Base-by-base conservation (phyloP, 495 filamentous ascomycete genomes). In the Trichoderma asperelloides region DNA sequence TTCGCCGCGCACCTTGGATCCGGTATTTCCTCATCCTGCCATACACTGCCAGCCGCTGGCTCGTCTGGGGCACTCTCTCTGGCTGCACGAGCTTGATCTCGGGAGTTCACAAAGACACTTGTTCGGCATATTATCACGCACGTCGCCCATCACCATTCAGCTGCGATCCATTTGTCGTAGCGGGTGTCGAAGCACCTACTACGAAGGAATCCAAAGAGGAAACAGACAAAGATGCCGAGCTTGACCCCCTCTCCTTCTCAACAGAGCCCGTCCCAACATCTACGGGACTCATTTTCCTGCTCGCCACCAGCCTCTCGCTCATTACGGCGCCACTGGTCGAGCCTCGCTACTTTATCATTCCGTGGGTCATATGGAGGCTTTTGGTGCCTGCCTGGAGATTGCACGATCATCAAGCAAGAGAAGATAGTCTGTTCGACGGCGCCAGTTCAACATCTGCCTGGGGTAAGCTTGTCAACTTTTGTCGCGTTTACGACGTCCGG, bases 291-390 rank as follows among this genome's bases (percentile, higher is more conserved):
- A 79, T 96, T 47, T 93, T 89, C 84, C 78, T 96, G 4, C 76
- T 85, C 13, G 80, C 94, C 0, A 91, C 91, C 0, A 69, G 87
- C 0, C 82, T 95, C 9, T 93, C 90, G 2, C 82, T 98, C 27
- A 74, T 96, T 57, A 92, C 92, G 0, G 93, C 96, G 0, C 92
- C 95, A 2, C 83, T 98, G 2, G 94, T 98, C 13, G 95, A 98
- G 72, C 93, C 93, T 2, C 84, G 95, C 5, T 98, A 98, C 74
- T 94, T 96, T 73, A 94, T 98, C 73, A 81, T 96, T 3, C 93
- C 93, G 0, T 98, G 95, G 95, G 85, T 97, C 33, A 86, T 97
- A 73, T 98, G 92, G 91, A 82, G 96, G 11, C 77, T 97, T 15
- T 86, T 96, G 75, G 76, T 97, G 0, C 90, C 89, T 8, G 71